These are phyloP conservation scores for Rickenella mellea DNA, from an alignment of 768 basidiomycete genomes.

Conservation along the genomic window DNA sequence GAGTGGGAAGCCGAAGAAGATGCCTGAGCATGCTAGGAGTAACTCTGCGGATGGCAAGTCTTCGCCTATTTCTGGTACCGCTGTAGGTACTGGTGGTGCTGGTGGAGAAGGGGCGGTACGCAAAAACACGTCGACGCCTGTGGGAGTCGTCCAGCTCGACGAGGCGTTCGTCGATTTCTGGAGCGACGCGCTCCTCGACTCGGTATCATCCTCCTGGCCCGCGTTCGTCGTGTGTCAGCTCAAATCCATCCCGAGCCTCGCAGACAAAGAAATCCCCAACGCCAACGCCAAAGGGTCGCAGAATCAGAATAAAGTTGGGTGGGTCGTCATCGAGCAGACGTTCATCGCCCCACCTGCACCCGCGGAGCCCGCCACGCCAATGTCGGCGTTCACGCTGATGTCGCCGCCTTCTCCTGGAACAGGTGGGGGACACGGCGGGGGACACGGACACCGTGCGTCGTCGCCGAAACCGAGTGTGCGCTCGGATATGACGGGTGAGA, in stretches of 20 bases:
- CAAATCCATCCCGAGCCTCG: conserved; percentile 27
- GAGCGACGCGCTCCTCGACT: conserved; percentile 65
- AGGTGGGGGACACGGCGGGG: conserved; percentile 11
- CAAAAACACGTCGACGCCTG: conserved; percentile 29
- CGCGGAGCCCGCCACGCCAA: conserved; percentile 14
- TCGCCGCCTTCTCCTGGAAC: background rate
- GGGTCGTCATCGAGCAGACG: conserved; percentile 63
- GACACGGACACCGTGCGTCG: conserved; percentile 20
- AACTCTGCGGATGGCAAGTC: no score
- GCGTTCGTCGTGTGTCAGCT: conserved; percentile 64
- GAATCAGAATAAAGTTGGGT: conserved; percentile 36
- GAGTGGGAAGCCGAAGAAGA: conserved; percentile 21
- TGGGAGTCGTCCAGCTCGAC: conserved; percentile 52
- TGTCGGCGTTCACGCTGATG: conserved; percentile 5
- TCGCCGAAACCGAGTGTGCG: conserved; percentile 15
- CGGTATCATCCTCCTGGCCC: conserved; percentile 57
- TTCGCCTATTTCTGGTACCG: no score
- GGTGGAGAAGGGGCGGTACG: no score
- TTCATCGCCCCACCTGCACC: conserved; percentile 32
- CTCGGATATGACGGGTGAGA: conserved; percentile 24
- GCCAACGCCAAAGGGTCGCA: conserved; percentile 13
- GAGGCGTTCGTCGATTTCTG: conserved; percentile 82
- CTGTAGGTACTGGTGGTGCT: no score
- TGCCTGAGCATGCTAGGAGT: no score
- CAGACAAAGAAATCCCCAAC: conserved; percentile 1